A percentile compares a stretch with the other conserved stretches of the same genome.
Evolutionary conservation across 495 filamentous ascomycete species (phyloP).

Genomic region (Penicillium atrosanguineum): DNA sequence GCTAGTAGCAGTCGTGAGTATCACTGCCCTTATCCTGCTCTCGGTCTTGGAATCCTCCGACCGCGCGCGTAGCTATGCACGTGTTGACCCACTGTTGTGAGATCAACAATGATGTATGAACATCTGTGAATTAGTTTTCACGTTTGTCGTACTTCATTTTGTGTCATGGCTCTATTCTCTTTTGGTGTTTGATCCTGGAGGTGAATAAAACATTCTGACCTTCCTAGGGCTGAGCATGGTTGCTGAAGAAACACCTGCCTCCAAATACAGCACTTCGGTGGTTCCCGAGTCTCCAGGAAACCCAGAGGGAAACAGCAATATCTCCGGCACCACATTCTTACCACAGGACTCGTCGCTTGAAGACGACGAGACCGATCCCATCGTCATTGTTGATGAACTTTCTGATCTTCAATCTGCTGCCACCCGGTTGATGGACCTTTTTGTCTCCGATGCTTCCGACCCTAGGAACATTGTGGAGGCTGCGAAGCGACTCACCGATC

Average conservation of each 20-base stretch:
- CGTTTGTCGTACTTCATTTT: neutral
- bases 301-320: constrained; percentile 34
- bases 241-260: constrained; percentile 10
- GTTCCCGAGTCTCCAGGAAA: constrained; percentile 27
- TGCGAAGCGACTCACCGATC: constrained; percentile 24
- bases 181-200: neutral
- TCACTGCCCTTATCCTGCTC: neutral
- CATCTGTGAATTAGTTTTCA: neutral
- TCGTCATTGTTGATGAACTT: constrained; percentile 35
- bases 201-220: constrained; percentile 7
- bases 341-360: constrained; percentile 23
- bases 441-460: constrained; percentile 22
- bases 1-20: constrained; percentile 2
- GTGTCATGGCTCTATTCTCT: neutral
- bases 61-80: neutral
- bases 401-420: constrained; percentile 32
- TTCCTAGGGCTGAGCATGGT: constrained; percentile 14
- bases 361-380: constrained; percentile 23
- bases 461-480: constrained; percentile 22
- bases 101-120: too few species aligned
- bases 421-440: constrained; percentile 25
- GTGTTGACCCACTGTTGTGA: neutral
- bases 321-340: constrained; percentile 42
- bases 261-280: constrained; percentile 3
- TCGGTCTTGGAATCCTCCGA: neutral